phyloP scores from a whole-genome alignment of 2,329 filamentous ascomycete genomes.

The Myotisia sp. region DNA sequence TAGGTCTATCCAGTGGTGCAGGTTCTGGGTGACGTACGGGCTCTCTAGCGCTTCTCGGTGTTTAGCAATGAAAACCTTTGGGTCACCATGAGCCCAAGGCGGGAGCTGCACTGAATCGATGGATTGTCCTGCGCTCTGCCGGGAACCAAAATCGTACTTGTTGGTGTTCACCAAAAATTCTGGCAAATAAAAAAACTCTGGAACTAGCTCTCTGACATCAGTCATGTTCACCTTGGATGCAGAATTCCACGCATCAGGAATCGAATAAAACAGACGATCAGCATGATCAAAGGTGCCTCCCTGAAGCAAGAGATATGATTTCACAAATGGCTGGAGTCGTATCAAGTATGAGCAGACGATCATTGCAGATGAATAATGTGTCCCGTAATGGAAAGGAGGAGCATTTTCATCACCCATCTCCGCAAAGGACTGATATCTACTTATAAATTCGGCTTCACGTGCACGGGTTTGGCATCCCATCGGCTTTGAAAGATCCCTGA shows the following conservation, averaged over 20 bases:
- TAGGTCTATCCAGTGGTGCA: conserved; percentile 92
- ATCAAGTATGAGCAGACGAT: conserved; percentile 95
- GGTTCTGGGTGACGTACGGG: conserved; percentile 72
- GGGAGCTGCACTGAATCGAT: conserved; percentile 84
- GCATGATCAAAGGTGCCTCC: conserved; percentile 95
- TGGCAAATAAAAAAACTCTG: conserved; percentile 92
- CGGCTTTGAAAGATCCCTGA: conserved; percentile 82
- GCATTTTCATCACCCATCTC: conserved; percentile 69
- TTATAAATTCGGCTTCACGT: conserved; percentile 64
- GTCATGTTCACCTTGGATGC: conserved; percentile 81
- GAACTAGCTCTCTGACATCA: conserved; percentile 86
- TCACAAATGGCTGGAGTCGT: conserved; percentile 85
- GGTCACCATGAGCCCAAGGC: conserved; percentile 91
- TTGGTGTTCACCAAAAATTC: conserved; percentile 94
- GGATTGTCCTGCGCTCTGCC: conserved; percentile 62
- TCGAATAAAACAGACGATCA: conserved; percentile 86
- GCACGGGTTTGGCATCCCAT: conserved; percentile 80
- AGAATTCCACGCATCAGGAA: conserved; percentile 80
- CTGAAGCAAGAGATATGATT: conserved; percentile 85
- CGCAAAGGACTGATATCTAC: conserved; percentile 72
- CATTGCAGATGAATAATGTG: conserved; percentile 98
- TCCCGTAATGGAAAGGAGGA: conserved; percentile 90
- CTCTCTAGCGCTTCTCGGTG: conserved; percentile 93
- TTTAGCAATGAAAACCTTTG: conserved; percentile 87
- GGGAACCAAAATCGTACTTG: conserved; percentile 78